Percentiles rank a stretch among this genome's conserved stretches.
phyloP scores from a whole-genome alignment of 305 asterid species.

The Stenogyne calaminthoides region DNA sequence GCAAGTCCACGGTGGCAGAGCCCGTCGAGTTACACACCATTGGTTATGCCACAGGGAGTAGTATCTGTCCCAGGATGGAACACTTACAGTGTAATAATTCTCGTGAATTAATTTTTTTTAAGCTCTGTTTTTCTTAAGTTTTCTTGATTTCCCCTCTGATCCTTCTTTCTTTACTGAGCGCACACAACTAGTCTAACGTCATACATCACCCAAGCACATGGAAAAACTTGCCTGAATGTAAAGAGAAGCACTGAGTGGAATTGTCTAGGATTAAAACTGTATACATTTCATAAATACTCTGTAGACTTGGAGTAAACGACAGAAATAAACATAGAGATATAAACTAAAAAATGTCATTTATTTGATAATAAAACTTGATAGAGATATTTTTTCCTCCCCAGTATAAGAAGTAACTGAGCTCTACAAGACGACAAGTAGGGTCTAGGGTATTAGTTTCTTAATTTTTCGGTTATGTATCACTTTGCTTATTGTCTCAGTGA shows the following conservation, averaged over 20 bases:
- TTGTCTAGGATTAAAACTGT: slow-evolving; percentile 1
- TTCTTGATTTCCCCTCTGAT: background rate
- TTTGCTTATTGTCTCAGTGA: slow-evolving; percentile 14
- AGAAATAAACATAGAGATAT: slow-evolving; percentile 3
- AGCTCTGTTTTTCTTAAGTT: slow-evolving; percentile 20
- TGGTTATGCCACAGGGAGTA: slow-evolving; percentile 91
- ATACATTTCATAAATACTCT: slow-evolving; percentile 12
- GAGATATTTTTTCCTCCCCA: background rate
- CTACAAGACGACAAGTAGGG: background rate
- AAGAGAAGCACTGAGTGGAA: slow-evolving; percentile 16
- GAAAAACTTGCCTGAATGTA: slow-evolving; percentile 16
- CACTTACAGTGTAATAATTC: slow-evolving; percentile 72
- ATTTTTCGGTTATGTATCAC: background rate
- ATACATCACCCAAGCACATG: background rate
- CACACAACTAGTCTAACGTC: background rate
- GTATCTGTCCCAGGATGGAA: slow-evolving; percentile 85
- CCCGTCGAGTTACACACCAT: slow-evolving; percentile 81
- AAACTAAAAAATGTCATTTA: background rate
- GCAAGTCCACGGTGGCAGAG: slow-evolving; percentile 94
- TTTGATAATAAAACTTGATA: slow-evolving; percentile 5
- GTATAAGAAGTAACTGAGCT: background rate
- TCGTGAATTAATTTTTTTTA: slow-evolving; percentile 23
- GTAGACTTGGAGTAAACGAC: slow-evolving; percentile 19
- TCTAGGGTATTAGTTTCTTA: slow-evolving; percentile 1
- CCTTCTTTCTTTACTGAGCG: background rate